Evolutionary conservation across 257 asterid genomes (phyloP).

Genomic region (Agastache rugosa): DNA sequence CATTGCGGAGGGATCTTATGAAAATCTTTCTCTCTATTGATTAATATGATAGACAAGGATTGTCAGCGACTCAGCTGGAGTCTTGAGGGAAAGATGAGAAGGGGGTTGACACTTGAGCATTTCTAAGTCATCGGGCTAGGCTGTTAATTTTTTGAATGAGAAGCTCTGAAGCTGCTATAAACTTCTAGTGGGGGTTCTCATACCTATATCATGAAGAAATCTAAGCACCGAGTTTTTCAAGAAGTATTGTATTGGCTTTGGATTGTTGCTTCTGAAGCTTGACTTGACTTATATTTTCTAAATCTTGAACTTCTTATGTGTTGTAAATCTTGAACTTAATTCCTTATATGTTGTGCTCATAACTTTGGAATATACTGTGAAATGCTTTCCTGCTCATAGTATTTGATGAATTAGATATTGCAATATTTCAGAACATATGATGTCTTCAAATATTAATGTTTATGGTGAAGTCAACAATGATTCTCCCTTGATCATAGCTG

Average conservation of each 20-base stretch:
- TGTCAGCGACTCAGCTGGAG: not conserved
- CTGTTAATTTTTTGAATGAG: not conserved
- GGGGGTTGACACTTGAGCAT: not conserved
- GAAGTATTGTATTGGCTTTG: not conserved
- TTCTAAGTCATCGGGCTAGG: not conserved
- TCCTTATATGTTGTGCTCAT: not conserved
- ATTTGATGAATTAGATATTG: not conserved
- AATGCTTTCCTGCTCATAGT: not conserved
- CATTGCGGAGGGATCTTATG: not conserved
- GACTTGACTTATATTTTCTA: not conserved
- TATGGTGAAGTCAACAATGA: not conserved
- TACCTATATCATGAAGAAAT: not conserved
- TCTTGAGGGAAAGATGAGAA: no score
- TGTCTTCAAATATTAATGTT: not conserved
- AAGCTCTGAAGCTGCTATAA: not conserved
- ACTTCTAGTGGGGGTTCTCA: not conserved
- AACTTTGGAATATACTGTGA: not conserved
- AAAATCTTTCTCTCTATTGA: not conserved
- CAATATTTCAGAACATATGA: not conserved
- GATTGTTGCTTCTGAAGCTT: not conserved
- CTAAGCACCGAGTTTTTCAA: not conserved
- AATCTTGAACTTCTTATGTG: not conserved
- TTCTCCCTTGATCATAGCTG: not conserved
- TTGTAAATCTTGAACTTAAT: not conserved
- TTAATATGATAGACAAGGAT: not conserved